Base-by-base conservation (phyloP, 768 basidiomycete genomes). In the Dacryopinax spathularia region DNA sequence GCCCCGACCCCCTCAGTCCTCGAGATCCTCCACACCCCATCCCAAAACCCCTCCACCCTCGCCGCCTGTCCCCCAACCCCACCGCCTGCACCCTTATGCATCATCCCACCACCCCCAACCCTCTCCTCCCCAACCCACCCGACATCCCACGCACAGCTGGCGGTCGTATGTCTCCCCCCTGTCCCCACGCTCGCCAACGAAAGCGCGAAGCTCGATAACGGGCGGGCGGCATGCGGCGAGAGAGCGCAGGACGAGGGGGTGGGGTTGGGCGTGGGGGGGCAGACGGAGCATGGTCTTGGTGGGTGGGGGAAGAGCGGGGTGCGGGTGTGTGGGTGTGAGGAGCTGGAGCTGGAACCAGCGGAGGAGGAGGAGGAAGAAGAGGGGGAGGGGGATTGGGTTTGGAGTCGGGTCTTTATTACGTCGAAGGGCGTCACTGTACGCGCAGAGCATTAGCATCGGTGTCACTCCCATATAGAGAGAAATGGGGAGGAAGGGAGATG, bases 371-470 rank as follows among this genome's bases (percentile, higher is more conserved):
- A 33, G 29, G n/a, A 36, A 22, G 66, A 61, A 63, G 72, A 65
- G n/a, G 44, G 33, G 64, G 64, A 64, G 39, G 80, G 77, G n/a
- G 86, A 86, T 72, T 89, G 92, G 0, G 96, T 98, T 73, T 99
- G 96, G 18, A 99, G 77, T 31, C 96, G 84, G 13, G 95, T 98
- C 74, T 98, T 98, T 68, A 98, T 82, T 62, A 99, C 92, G 75
- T 99, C 96, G 73, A 99, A 99, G 2, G 96, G 96, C 1, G 95
- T 98, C 96, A 99, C 95, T 98, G 72, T 10, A 64, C 29, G 31
- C 37, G 34, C 6, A 35, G 33, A n/a, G 33, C 16, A 35, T 56
- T 22, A 35, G 33, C 39, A 59, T 29, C 4, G 2, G 7, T n/a
- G 31, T 63, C 44, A 18, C 16, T 7, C 22, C 29, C 22, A 35